A percentile compares a stretch with the other conserved stretches of the same genome.
These are phyloP conservation scores for Neurospora sp. DNA, from an alignment of 495 filamentous ascomycete genomes.

Conservation along the genomic window DNA sequence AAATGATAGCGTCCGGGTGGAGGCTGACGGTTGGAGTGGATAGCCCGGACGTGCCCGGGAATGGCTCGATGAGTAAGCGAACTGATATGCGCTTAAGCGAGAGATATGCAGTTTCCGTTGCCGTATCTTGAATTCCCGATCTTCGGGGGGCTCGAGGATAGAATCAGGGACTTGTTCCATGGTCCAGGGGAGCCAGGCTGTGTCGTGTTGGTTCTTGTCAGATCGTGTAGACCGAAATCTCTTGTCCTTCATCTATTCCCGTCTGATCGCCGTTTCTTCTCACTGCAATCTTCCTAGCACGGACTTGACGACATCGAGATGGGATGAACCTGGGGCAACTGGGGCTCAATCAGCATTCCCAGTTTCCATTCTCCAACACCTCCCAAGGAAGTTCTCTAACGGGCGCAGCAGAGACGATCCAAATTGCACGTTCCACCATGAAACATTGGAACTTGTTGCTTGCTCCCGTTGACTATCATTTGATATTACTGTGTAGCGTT, in stretches of 20 bases:
- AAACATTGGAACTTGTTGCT: background rate
- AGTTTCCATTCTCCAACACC: background rate
- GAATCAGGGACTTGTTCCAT: background rate
- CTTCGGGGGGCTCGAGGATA: background rate
- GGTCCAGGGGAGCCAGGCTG: background rate
- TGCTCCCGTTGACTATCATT: background rate
- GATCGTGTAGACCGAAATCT: background rate
- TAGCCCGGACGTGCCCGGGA: background rate
- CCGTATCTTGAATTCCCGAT: background rate
- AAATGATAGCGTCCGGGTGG: background rate
- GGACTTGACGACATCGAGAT: background rate
- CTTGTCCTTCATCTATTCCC: background rate
- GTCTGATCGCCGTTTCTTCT: background rate
- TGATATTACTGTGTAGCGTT: background rate
- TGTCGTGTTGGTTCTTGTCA: background rate
- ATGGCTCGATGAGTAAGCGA: background rate
- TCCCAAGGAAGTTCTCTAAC: background rate
- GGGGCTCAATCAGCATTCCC: background rate
- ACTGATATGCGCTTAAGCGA: background rate
- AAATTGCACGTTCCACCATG: background rate
- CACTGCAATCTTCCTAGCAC: background rate
- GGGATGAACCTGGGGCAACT: background rate
- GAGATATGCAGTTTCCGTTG: background rate
- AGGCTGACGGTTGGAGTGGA: background rate
- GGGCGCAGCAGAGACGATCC: background rate